These are phyloP conservation scores for Carex parvula DNA, from an alignment of 176 grass and related monocot species.

Conservation along the genomic window DNA sequence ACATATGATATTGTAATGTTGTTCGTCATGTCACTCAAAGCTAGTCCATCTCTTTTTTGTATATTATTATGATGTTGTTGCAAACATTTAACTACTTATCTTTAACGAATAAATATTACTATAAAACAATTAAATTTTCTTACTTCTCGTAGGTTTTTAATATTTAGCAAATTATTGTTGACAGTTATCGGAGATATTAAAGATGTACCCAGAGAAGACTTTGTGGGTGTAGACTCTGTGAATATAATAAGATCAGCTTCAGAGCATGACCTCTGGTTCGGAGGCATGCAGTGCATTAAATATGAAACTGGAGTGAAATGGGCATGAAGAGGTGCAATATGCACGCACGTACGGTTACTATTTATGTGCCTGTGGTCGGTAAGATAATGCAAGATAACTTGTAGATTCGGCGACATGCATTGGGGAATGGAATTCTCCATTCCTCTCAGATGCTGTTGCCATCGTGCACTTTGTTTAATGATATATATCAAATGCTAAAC, in stretches of 20 bases:
- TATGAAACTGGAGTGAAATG: constrained; percentile 6
- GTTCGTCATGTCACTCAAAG: no score
- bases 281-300: neutral
- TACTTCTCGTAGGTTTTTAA: neutral
- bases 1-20: no score
- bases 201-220: neutral
- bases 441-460: constrained; percentile 14
- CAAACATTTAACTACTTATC: no score
- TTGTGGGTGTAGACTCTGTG: neutral
- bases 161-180: neutral
- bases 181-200: neutral
- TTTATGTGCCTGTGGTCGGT: neutral
- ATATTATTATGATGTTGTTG: no score
- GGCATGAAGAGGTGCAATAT: constrained; percentile 13
- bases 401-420: constrained; percentile 22
- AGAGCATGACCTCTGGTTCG: neutral
- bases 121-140: neutral
- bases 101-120: no score
- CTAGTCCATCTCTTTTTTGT: no score
- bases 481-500: neutral
- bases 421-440: constrained; percentile 30
- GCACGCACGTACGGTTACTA: constrained; percentile 25
- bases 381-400: constrained; percentile 29
- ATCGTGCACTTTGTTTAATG: constrained; percentile 26
- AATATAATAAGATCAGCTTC: constrained; percentile 9